Evolutionary conservation across 2,329 filamentous ascomycete genomes (phyloP).

Genomic region (Orbilia oligospora): DNA sequence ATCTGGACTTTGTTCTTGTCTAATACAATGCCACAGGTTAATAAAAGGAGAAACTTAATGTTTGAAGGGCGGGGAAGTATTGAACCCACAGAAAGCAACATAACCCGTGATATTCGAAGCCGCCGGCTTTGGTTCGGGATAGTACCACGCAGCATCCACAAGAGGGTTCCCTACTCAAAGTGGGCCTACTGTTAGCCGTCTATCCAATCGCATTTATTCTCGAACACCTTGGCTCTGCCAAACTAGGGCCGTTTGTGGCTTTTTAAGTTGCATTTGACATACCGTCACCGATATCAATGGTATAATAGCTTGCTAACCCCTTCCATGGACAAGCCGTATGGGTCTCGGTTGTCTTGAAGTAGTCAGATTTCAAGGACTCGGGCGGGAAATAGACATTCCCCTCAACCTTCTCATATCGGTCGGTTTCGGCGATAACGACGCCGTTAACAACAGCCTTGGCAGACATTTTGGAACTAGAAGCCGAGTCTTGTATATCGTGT

Average conservation of each 20-base stretch:
- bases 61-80: not conserved
- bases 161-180: slow-evolving; percentile 19
- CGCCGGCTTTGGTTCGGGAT: slow-evolving; percentile 70
- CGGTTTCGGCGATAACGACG: slow-evolving; percentile 69
- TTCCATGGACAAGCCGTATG: slow-evolving; percentile 70
- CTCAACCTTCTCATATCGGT: slow-evolving; percentile 70
- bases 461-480: slow-evolving; percentile 50
- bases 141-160: slow-evolving; percentile 72
- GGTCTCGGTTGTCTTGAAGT: slow-evolving; percentile 68
- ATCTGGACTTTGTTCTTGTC: slow-evolving; percentile 57
- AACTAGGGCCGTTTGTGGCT: slow-evolving; percentile 14
- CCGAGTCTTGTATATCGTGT: slow-evolving; percentile 24
- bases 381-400: slow-evolving; percentile 70
- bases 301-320: slow-evolving; percentile 70
- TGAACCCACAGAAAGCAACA: slow-evolving; percentile 74
- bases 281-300: slow-evolving; percentile 65
- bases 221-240: slow-evolving; percentile 30
- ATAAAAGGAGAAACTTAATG: slow-evolving; percentile 17
- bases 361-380: slow-evolving; percentile 67
- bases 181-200: slow-evolving; percentile 26
- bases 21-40: slow-evolving; percentile 19
- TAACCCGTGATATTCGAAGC: slow-evolving; percentile 72
- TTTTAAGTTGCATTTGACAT: slow-evolving; percentile 23
- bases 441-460: slow-evolving; percentile 69
- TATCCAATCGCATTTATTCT: slow-evolving; percentile 7